Percentiles rank a stretch among this genome's conserved stretches.
Evolutionary conservation across 495 filamentous ascomycete genomes (phyloP).

Genomic region (Tetracladium setigerum): DNA sequence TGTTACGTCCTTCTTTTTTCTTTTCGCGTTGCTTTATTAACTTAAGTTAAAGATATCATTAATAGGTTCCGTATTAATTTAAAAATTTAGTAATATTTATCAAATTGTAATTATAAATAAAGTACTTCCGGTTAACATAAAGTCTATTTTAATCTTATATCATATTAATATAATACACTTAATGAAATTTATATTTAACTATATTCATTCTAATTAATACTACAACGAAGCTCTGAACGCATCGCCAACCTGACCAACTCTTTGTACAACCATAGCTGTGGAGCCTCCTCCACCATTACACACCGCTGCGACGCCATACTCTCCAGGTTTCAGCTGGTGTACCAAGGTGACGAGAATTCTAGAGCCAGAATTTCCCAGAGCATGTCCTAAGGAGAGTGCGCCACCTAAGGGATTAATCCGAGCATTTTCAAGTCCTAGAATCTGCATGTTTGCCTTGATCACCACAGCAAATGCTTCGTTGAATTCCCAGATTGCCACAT

Average conservation of each 20-base stretch:
- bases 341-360: slow-evolving; percentile 81
- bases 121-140: too few relatives aligned
- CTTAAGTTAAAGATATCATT: too few relatives aligned
- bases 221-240: too few relatives aligned
- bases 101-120: too few relatives aligned
- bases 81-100: too few relatives aligned
- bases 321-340: slow-evolving; percentile 77
- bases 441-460: slow-evolving; percentile 83
- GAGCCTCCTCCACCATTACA: slow-evolving; percentile 92
- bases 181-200: too few relatives aligned
- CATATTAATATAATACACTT: too few relatives aligned
- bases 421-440: slow-evolving; percentile 64
- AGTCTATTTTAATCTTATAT: too few relatives aligned
- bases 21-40: too few relatives aligned
- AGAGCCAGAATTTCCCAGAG: slow-evolving; percentile 84
- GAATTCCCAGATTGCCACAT: slow-evolving; percentile 90
- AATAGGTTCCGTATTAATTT: too few relatives aligned
- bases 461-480: slow-evolving; percentile 95
- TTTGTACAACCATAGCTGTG: slow-evolving; percentile 83
- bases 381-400: slow-evolving; percentile 84
- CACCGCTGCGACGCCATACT: slow-evolving; percentile 92
- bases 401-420: slow-evolving; percentile 81
- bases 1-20: too few relatives aligned
- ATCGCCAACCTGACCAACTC: slow-evolving; percentile 52
- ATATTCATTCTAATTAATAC: too few relatives aligned